These are phyloP conservation scores for Dactylellina cionopaga DNA, from an alignment of 2,329 filamentous ascomycete species.

Conservation along the genomic window DNA sequence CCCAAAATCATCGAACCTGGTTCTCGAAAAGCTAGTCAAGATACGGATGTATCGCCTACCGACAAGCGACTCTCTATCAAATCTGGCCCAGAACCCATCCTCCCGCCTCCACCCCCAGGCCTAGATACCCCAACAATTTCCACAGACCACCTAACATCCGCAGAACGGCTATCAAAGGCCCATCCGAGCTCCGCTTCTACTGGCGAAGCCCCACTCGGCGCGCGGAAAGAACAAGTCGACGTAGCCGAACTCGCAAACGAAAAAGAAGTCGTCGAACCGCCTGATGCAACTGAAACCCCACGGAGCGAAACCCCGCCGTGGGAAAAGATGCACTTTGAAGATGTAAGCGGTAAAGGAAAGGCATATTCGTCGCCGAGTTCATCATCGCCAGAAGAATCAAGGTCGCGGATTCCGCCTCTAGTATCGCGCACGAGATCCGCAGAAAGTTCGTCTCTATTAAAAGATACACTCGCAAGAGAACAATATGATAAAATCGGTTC, in stretches of 20 bases:
- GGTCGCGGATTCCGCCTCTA: background rate
- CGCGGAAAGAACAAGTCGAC: slow-evolving; percentile 33
- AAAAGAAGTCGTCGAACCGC: slow-evolving; percentile 29
- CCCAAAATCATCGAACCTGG: slow-evolving; percentile 31
- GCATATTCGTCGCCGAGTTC: slow-evolving; percentile 10
- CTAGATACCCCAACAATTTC: slow-evolving; percentile 26
- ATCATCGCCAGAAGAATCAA: slow-evolving; percentile 18
- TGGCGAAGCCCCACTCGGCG: slow-evolving; percentile 17
- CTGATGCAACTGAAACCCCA: slow-evolving; percentile 17
- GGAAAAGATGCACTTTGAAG: slow-evolving; percentile 35
- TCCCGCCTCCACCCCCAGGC: slow-evolving; percentile 30
- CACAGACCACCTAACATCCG: slow-evolving; percentile 18
- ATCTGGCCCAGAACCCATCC: slow-evolving; percentile 28
- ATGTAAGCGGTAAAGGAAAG: slow-evolving; percentile 43
- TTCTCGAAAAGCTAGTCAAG: slow-evolving; percentile 44
- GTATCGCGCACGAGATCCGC: slow-evolving; percentile 1
- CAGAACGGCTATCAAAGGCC: background rate
- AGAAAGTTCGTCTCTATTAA: slow-evolving; percentile 3
- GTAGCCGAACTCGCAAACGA: slow-evolving; percentile 23
- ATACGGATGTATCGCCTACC: slow-evolving; percentile 37
- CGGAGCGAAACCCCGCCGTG: slow-evolving; percentile 25
- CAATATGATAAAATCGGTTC: slow-evolving; percentile 42
- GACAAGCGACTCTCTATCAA: slow-evolving; percentile 38
- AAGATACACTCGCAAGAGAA: slow-evolving; percentile 19
- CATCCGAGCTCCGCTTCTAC: slow-evolving; percentile 4